These are phyloP conservation scores for Margaritispora aquatica DNA, from an alignment of 495 filamentous ascomycete genomes.

Conservation along the genomic window DNA sequence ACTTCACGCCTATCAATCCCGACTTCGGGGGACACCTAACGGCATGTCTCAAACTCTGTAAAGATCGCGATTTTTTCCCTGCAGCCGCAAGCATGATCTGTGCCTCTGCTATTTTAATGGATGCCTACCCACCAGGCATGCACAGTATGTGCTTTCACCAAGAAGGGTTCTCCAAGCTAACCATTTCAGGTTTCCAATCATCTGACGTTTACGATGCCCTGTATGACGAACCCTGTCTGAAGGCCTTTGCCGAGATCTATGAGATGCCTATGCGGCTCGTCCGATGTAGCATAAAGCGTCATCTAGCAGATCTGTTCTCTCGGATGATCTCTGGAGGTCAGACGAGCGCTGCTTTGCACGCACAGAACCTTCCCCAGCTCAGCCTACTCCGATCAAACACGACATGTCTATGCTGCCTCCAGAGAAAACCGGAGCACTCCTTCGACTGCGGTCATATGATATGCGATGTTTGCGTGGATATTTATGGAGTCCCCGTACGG, in stretches of 20 bases:
- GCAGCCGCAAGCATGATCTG: constrained; percentile 6
- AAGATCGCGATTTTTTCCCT: constrained; percentile 1
- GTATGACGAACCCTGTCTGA: constrained; percentile 7
- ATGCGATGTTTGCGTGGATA: constrained; percentile 10
- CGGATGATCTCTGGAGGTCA: constrained; percentile 7
- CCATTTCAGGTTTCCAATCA: constrained; percentile 6
- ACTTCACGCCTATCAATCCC: constrained; percentile 6
- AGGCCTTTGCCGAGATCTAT: constrained; percentile 2
- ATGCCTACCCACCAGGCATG: constrained; percentile 16
- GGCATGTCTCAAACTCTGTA: constrained; percentile 6
- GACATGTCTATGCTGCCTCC: constrained; percentile 14
- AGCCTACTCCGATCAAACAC: constrained; percentile 4
- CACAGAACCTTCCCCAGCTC: constrained; percentile 1
- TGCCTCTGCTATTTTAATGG: constrained; percentile 14
- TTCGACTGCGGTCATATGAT: constrained; percentile 13
- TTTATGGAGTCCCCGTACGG: constrained; percentile 1
- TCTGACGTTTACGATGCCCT: constrained; percentile 17
- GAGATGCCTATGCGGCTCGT: constrained; percentile 6
- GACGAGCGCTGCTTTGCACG: constrained; percentile 3
- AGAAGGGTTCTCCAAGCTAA: background rate
- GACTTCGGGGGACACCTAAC: constrained; percentile 12
- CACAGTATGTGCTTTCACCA: constrained; percentile 15
- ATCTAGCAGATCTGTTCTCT: constrained; percentile 15
- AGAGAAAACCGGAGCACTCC: constrained; percentile 12
- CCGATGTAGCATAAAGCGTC: constrained; percentile 4